Conservation (phyloP, 495 filamentous ascomycete species). For the Podospora pseudopauciseta region DNA sequence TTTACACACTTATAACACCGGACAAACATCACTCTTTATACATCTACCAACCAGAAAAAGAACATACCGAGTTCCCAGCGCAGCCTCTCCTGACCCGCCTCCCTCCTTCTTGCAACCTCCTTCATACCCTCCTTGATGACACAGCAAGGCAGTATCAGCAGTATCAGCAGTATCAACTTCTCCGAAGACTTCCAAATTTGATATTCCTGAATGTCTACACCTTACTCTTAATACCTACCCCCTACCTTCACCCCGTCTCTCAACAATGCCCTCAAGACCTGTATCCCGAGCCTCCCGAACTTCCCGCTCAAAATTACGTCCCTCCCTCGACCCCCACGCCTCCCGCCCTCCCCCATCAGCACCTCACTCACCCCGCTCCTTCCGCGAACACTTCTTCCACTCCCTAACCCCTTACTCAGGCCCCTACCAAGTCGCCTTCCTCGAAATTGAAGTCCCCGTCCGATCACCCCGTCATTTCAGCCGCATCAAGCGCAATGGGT, state of each 20-base stretch:
- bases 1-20: neutral
- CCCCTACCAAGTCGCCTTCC: constrained; percentile 59
- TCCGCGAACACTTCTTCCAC: constrained; percentile 42
- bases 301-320: neutral
- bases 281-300: neutral
- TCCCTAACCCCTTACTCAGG: constrained; percentile 60
- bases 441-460: constrained; percentile 63
- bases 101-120: neutral
- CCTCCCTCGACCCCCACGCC: constrained; percentile 3
- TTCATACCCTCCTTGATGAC: neutral
- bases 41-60: neutral
- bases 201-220: neutral
- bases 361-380: constrained; percentile 21
- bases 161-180: neutral
- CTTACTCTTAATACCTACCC: neutral
- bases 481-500: constrained; percentile 41
- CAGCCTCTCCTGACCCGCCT: neutral
- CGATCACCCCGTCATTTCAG: constrained; percentile 40
- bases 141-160: neutral
- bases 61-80: no score
- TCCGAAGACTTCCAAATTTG: neutral
- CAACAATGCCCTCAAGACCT: neutral
- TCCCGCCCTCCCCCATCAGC: neutral
- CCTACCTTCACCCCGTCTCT: neutral
- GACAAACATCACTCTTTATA: neutral